phyloP scores from a whole-genome alignment of 371 early-diverging fungal species.

The Apophysomyces elegans region DNA sequence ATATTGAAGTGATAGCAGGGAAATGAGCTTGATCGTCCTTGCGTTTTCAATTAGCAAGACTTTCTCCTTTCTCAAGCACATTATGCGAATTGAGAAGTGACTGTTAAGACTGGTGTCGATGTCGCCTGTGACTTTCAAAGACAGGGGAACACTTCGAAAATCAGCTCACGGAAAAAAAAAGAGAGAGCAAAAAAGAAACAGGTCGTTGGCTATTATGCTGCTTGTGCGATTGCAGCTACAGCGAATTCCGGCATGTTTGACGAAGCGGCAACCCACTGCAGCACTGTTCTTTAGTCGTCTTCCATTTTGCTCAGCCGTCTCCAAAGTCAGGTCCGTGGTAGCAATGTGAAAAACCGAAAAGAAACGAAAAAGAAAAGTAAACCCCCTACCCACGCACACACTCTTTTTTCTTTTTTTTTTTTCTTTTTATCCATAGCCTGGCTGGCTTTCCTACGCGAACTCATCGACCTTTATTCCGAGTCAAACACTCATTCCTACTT shows the following conservation, averaged over 20 bases:
- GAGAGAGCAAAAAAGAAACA: too few species aligned
- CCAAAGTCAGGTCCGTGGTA: neutral
- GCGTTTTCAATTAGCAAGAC: too few species aligned
- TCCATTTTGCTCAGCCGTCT: neutral
- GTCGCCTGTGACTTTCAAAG: too few species aligned
- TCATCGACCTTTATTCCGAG: neutral
- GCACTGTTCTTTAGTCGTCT: neutral
- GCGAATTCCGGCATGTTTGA: neutral
- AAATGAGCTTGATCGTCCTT: too few species aligned
- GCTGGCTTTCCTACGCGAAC: neutral
- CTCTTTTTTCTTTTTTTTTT: too few species aligned
- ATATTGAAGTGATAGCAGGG: too few species aligned
- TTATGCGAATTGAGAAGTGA: too few species aligned
- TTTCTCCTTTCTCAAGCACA: too few species aligned
- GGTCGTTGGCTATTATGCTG: neutral
- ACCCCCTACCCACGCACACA: neutral
- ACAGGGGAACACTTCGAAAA: too few species aligned
- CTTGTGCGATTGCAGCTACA: slow-evolving; percentile 11
- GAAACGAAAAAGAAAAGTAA: neutral
- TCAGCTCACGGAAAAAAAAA: neutral
- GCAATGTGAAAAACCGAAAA: too few species aligned
- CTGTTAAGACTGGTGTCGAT: too few species aligned
- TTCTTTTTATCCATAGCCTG: neutral
- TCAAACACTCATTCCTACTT: neutral
- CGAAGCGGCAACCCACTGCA: slow-evolving; percentile 7